Conservation (phyloP, 2,329 filamentous ascomycete species). For the Dendryphion nanum region DNA sequence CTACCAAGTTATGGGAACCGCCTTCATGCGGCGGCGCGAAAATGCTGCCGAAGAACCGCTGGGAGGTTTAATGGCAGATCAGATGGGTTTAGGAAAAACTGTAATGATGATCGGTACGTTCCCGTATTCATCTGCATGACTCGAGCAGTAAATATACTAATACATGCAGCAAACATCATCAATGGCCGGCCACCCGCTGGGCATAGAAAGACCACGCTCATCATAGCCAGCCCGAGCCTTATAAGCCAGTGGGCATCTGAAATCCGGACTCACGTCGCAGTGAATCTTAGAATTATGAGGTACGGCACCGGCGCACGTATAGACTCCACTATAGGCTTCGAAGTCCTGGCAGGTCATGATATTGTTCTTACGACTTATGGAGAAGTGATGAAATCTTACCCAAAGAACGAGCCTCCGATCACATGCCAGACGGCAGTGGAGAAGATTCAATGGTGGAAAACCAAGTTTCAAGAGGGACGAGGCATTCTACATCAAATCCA, state of each 20-base stretch:
- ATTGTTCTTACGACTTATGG: slow-evolving; percentile 44
- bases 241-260: slow-evolving; percentile 42
- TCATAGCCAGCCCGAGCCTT: slow-evolving; percentile 42
- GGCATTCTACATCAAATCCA: slow-evolving; percentile 31
- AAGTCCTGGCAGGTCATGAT: slow-evolving; percentile 22
- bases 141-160: background rate
- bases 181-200: slow-evolving; percentile 30
- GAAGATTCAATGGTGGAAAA: slow-evolving; percentile 42
- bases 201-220: slow-evolving; percentile 38
- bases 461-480: slow-evolving; percentile 26
- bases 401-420: slow-evolving; percentile 39
- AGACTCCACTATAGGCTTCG: slow-evolving; percentile 13
- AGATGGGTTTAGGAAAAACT: slow-evolving; percentile 45
- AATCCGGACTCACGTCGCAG: slow-evolving; percentile 27
- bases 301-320: slow-evolving; percentile 24
- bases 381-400: slow-evolving; percentile 44
- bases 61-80: slow-evolving; percentile 44
- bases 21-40: slow-evolving; percentile 58
- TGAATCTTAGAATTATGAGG: slow-evolving; percentile 19
- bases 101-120: slow-evolving; percentile 36
- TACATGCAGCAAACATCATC: slow-evolving; percentile 42
- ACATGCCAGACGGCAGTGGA: slow-evolving; percentile 36
- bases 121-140: background rate
- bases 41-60: slow-evolving; percentile 31
- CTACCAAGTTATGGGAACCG: slow-evolving; percentile 53